Evolutionary conservation across 768 basidiomycete genomes (phyloP).

Genomic region (Strobilomyces echinocephalus): DNA sequence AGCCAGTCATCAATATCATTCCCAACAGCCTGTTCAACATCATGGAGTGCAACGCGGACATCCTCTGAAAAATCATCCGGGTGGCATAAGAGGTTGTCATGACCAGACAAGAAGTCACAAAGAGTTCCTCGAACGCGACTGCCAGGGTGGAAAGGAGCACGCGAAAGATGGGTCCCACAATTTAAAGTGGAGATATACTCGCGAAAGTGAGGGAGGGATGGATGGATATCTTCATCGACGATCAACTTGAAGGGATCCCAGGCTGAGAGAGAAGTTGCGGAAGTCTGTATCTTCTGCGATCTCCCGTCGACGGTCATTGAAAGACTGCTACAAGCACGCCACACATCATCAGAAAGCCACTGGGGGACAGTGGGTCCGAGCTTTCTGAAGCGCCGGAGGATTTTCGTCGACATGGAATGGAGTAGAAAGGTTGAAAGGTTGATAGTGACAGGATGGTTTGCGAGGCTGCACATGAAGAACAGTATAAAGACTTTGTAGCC

Average conservation of each 20-base stretch:
- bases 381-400: background rate
- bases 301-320: background rate
- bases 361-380: background rate
- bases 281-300: background rate
- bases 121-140: background rate
- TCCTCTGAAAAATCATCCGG: background rate
- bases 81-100: background rate
- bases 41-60: background rate
- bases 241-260: background rate
- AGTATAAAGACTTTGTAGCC: background rate
- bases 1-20: background rate
- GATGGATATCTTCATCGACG: background rate
- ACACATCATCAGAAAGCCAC: background rate
- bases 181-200: background rate
- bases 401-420: background rate
- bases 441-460: background rate
- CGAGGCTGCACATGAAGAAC: background rate
- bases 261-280: too few species aligned
- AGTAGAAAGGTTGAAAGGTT: background rate
- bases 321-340: background rate
- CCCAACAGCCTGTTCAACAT: background rate
- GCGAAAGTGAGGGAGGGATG: background rate
- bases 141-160: background rate
- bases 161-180: background rate
- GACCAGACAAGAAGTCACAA: background rate